phyloP scores from a whole-genome alignment of 163 green algal species.

The Chlorella variabilis region DNA sequence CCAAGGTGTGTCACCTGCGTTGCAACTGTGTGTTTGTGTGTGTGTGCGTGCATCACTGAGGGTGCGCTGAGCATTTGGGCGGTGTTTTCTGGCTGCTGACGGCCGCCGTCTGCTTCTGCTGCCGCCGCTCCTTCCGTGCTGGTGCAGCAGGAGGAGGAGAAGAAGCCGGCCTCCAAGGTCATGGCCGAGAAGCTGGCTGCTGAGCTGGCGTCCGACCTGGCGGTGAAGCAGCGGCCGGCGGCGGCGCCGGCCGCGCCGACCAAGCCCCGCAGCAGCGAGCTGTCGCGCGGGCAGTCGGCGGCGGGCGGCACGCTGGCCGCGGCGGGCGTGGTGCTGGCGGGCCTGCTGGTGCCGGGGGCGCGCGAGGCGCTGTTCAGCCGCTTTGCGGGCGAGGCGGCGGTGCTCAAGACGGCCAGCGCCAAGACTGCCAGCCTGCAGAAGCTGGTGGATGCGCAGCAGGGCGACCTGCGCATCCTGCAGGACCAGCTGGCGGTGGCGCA shows the following conservation, averaged over 20 bases:
- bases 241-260: background rate
- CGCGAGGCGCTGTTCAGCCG: constrained; percentile 9
- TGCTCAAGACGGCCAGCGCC: background rate
- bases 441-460: constrained; percentile 19
- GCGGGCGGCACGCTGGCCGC: background rate
- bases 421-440: background rate
- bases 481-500: constrained; percentile 11
- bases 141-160: background rate
- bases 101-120: too few species aligned
- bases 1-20: too few species aligned
- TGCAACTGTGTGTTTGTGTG: too few species aligned
- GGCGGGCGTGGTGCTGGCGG: constrained; percentile 7
- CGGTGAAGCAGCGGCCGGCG: background rate
- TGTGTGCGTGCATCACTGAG: too few species aligned
- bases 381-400: background rate
- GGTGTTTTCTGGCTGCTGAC: too few species aligned
- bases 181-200: constrained; percentile 2
- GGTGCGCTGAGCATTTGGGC: too few species aligned
- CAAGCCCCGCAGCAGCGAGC: background rate
- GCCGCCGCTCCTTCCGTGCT: too few species aligned
- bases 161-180: background rate
- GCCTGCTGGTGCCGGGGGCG: background rate
- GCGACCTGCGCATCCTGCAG: constrained; percentile 10
- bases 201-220: background rate
- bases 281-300: background rate